Evolutionary conservation across 768 basidiomycete species (phyloP), one percentile per base, ranked within the genome.

Genomic region (Naganishia vaughanmartiniae): DNA sequence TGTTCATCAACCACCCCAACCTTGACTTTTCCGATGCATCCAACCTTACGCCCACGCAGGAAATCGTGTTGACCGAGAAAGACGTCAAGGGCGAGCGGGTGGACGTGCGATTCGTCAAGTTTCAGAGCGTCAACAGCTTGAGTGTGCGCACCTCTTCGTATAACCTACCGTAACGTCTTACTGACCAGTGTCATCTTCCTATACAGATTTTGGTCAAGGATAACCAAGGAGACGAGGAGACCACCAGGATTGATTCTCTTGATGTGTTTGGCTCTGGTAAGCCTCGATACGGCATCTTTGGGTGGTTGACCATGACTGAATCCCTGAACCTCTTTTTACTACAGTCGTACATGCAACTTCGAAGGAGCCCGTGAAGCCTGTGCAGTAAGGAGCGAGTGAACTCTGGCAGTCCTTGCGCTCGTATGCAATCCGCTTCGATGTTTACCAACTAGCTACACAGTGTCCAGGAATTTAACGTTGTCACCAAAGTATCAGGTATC

Each of bases 211-310:
- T 82, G 55, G 74, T 82, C 46, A 77, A 79, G 70, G 73, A 74
- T 48, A 82, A 82, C 72, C 77, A 80, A 67, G 80, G 76, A 39
- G 81, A 80, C 57, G 81, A 81, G 66, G 81, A 82, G 71, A 78
- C 78, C 33, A 82, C 79, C 19, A 73, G 80, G 66, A 77, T 82
- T 42, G 79, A 80, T 56, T 79, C 78, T 30, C 74, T 82, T 46
- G 79, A 82, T 60, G 60, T 81, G n/a, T 81, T 77, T 56, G 81
- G 81, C 15, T 76, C 74, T 3, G 63, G 80, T 81, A 70, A 72
- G 78, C 54, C 30, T 30, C n/a, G 17, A 48, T 26, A 7, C 19
- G 39, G 19, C 26, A 36, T 24, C 57, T 11, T 42, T n/a, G 14
- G 19, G 10, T 21, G 1, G 15, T 7, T 19, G 21, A 39, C 15